A percentile compares a stretch with the other conserved stretches of the same genome.
Conservation (phyloP, 345 rosid species). For the Gossypium longicalyx region DNA sequence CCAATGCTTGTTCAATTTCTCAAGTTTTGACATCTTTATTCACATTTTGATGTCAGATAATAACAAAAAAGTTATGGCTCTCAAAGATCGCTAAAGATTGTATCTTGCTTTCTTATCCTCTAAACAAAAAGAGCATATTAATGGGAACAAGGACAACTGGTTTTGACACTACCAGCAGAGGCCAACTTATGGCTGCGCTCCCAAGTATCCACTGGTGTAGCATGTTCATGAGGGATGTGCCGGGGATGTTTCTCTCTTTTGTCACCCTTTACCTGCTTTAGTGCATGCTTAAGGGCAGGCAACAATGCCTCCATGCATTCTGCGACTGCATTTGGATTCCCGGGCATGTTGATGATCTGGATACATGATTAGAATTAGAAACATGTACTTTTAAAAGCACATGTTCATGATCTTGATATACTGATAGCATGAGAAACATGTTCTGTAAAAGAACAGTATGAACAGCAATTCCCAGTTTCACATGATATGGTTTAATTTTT, state of each 20-base stretch:
- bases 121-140: slow-evolving; percentile 10
- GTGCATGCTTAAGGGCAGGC: slow-evolving; percentile 82
- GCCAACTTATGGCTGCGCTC: slow-evolving; percentile 63
- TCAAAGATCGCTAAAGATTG: not conserved
- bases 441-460: not conserved
- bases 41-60: not conserved
- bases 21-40: not conserved
- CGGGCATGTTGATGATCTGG: slow-evolving; percentile 96
- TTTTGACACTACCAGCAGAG: slow-evolving; percentile 26
- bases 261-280: slow-evolving; percentile 88
- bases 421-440: not conserved
- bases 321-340: slow-evolving; percentile 88
- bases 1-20: not conserved
- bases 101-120: too few species aligned
- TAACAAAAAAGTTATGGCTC: not conserved
- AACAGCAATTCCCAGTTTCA: not conserved
- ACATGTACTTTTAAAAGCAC: not conserved
- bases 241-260: slow-evolving; percentile 91
- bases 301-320: slow-evolving; percentile 94
- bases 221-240: slow-evolving; percentile 72
- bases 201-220: slow-evolving; percentile 55
- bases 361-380: not conserved
- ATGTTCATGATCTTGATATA: slow-evolving; percentile 64
- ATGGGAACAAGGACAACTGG: slow-evolving; percentile 54
- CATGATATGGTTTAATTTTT: not conserved